phyloP scores from a whole-genome alignment of 257 asterid genomes.

The Plectranthus barbatus region DNA sequence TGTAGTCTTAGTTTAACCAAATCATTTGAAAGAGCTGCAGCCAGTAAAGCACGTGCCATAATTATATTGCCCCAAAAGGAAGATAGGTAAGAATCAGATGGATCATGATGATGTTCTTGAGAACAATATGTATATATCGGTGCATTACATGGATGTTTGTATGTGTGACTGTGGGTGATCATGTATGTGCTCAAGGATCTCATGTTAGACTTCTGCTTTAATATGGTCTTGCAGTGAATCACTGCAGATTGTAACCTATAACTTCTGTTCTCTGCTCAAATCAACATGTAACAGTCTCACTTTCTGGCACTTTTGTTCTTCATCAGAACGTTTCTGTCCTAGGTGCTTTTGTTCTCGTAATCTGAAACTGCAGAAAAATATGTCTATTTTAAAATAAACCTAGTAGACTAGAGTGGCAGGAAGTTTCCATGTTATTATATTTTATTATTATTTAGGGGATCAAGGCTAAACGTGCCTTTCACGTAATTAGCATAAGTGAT shows the following conservation, averaged over 20 bases:
- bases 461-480: neutral
- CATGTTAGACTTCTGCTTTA: neutral
- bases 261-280: neutral
- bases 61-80: slow-evolving; percentile 86
- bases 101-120: slow-evolving; percentile 7
- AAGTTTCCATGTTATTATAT: too few species aligned
- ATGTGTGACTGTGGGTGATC: neutral
- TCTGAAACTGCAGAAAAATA: neutral
- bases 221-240: neutral
- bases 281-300: neutral
- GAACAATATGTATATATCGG: neutral
- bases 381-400: neutral
- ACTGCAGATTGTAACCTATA: neutral
- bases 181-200: neutral
- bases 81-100: slow-evolving; percentile 51
- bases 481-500: neutral
- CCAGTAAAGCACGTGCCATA: slow-evolving; percentile 86
- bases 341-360: neutral
- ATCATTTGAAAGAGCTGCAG: slow-evolving; percentile 97
- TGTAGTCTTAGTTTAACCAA: slow-evolving; percentile 85
- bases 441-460: too few species aligned
- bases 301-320: neutral
- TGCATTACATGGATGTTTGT: neutral
- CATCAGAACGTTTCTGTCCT: neutral
- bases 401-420: neutral